Base-by-base conservation (phyloP, 192 early-diverging fungal species). In the Phycomyces blakesleeanus region DNA sequence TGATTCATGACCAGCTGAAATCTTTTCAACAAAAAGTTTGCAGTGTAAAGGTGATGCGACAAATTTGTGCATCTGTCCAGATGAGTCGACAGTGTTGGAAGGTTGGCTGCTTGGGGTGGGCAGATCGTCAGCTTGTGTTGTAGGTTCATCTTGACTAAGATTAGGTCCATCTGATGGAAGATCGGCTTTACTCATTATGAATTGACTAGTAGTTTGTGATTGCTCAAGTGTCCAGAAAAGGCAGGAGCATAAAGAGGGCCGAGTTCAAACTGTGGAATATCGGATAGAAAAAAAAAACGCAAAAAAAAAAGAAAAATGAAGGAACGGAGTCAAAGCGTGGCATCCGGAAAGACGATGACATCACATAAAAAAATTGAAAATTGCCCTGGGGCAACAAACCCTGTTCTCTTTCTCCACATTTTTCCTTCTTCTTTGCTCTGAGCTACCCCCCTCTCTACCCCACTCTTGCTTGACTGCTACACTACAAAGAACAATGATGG, bases 1-100 rank as follows among this genome's bases (percentile, higher is more conserved):
- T 10, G 73, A 52, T 27, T 62, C 50, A n/a, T 65, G 37, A 20
- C 57, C 59, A 15, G 51, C 44, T 14, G 65, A 67, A 10, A 66
- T 41, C 39, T 73, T 73, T 39, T 73, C 65, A 12, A 73, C 71
- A 59, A 67, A 73, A 5, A 73, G 47, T 38, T 73, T 73, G 56
- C 71, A 66, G 25, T 66, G 39, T 4, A 73, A 26, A 18, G 71
- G 71, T 39, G 63, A 38, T 37, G 59, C 59, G 1, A 69, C 15
- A 24, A 69, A 69, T 34, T 56, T 54, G 25, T 55, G 47, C 61
- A 63, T 63, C 26, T 55, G 53, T 40, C 51, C 39, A 40, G 61
- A n/a, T 6, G 44, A 3, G 11, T 47, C 44, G 6, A 63, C 61
- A 14, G 50, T 26, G 24, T 63, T 27, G 0, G n/a, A 1, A 12